Evolutionary conservation across 2,329 filamentous ascomycete species (phyloP), one percentile per base, ranked within the genome.

Genomic region (Hymenoscyphus fructigenus): DNA sequence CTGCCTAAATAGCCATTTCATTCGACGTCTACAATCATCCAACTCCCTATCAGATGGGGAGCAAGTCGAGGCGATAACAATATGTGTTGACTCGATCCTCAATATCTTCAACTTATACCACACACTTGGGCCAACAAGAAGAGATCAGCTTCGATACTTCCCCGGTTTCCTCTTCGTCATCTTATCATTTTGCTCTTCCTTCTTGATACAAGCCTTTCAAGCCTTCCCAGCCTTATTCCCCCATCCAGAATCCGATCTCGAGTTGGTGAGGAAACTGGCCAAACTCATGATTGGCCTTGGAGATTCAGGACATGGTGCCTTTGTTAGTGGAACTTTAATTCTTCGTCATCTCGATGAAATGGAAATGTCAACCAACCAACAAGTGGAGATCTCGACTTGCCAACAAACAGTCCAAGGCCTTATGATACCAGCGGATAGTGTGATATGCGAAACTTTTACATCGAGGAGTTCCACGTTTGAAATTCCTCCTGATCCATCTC

Each of bases 1-100:
- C 36, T 47, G 58, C 38, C 36, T 60, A n/a, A 29, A 60, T 17
- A 60, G 23, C 38, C 58, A 60, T 34, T 60, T 60, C 58, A 28
- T 60, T 4, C n/a, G 58, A 47, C 36, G 23, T 29, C 23, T 20
- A 20, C 28, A 20, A n/a, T 29, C 38, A 5, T n/a, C 26, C 7
- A 29, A 60, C 26, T 14, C 17, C 20, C 58, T 7, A 10, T 15
- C 47, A 23, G 7, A 15, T 15, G 20, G n/a, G 23, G 26, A 28
- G 15, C 34, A 60, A 47, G 38, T 17, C 5, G 38, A 38, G 38
- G 58, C 38, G 1, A 47, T 47, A 15, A 29, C 28, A 38, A 60
- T 1, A 38, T 60, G 34, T 47, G 38, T 60, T n/a, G 58, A 60
- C 58, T 60, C 58, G 5, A 10, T 47, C 15, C 15, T 60, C 15